Evolutionary conservation across 2,329 filamentous ascomycete species (phyloP).

Genomic region (Hymenotorrendiella dingleyae): DNA sequence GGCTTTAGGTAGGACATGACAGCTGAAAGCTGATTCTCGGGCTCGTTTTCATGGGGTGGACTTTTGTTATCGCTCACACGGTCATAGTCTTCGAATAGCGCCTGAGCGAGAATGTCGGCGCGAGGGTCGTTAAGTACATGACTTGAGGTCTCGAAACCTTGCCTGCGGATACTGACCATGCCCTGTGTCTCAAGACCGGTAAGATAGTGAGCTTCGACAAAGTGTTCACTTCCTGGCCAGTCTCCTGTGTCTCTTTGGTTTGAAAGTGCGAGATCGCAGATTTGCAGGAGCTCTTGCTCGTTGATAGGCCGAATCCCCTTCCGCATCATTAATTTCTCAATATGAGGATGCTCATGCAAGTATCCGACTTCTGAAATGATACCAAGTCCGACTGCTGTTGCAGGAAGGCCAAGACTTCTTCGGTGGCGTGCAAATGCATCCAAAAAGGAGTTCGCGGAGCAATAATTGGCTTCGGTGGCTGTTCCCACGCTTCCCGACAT

Average conservation of each 20-base stretch:
- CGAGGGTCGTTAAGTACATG: conserved; percentile 6
- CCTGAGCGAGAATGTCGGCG: conserved; percentile 1
- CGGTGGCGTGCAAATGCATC: conserved; percentile 20
- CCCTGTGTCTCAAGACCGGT: conserved; percentile 6
- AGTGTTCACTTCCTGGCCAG: neutral
- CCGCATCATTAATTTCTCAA: conserved; percentile 32
- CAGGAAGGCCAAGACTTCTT: conserved; percentile 2
- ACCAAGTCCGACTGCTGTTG: conserved; percentile 11
- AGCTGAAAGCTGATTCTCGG: too few relatives aligned
- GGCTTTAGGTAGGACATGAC: too few relatives aligned
- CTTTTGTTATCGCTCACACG: too few relatives aligned
- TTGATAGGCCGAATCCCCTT: conserved; percentile 33
- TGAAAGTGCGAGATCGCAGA: conserved; percentile 7
- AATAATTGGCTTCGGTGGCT: conserved; percentile 22
- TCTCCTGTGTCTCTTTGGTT: neutral
- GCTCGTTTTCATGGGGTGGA: too few relatives aligned
- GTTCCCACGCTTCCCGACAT: conserved; percentile 1
- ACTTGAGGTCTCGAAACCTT: conserved; percentile 6
- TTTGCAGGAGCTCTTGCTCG: conserved; percentile 10
- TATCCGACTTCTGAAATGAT: conserved; percentile 19
- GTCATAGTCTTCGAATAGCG: too few relatives aligned
- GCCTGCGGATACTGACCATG: neutral
- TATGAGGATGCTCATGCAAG: conserved; percentile 32
- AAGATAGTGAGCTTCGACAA: conserved; percentile 1
- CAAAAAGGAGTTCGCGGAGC: conserved; percentile 31